phyloP scores from a whole-genome alignment of 2,329 filamentous ascomycete species.

The Celoporthe dispersa region DNA sequence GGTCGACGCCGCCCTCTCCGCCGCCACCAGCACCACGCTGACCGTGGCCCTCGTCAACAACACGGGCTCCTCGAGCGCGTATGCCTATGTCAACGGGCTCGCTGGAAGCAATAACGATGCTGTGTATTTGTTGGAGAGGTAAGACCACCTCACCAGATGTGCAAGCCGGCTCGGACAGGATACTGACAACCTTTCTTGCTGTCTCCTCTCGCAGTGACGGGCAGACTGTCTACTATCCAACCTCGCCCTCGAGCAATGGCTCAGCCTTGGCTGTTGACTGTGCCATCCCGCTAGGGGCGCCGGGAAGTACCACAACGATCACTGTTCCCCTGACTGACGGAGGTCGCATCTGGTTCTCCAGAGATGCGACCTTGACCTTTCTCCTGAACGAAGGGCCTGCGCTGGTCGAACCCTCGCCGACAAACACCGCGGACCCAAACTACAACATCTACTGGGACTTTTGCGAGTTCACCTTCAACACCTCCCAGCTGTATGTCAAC shows the following conservation, averaged over 20 bases:
- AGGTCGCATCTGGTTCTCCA: slow-evolving; percentile 73
- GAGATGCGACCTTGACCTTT: slow-evolving; percentile 66
- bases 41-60: slow-evolving; percentile 69
- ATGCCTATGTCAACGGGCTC: slow-evolving; percentile 72
- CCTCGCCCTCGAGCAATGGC: slow-evolving; percentile 56
- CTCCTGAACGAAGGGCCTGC: slow-evolving; percentile 69
- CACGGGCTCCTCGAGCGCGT: slow-evolving; percentile 63
- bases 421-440: slow-evolving; percentile 67
- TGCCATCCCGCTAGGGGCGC: slow-evolving; percentile 65
- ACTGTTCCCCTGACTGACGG: slow-evolving; percentile 73
- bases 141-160: neutral
- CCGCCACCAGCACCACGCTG: slow-evolving; percentile 46
- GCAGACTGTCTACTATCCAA: slow-evolving; percentile 66
- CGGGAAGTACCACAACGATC: slow-evolving; percentile 62
- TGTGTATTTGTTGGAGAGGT: slow-evolving; percentile 63
- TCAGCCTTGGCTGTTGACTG: slow-evolving; percentile 59
- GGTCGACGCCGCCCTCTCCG: neutral
- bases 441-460: slow-evolving; percentile 68
- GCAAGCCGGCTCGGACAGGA: too few relatives aligned
- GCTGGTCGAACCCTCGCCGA: slow-evolving; percentile 75
- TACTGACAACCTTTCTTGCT: too few relatives aligned
- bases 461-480: slow-evolving; percentile 71
- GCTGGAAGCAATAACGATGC: slow-evolving; percentile 63
- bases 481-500: slow-evolving; percentile 65
- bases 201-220: slow-evolving; percentile 53